These are phyloP conservation scores for Chrysosporium queenslandicum DNA, from an alignment of 2,329 filamentous ascomycete genomes.

Conservation along the genomic window DNA sequence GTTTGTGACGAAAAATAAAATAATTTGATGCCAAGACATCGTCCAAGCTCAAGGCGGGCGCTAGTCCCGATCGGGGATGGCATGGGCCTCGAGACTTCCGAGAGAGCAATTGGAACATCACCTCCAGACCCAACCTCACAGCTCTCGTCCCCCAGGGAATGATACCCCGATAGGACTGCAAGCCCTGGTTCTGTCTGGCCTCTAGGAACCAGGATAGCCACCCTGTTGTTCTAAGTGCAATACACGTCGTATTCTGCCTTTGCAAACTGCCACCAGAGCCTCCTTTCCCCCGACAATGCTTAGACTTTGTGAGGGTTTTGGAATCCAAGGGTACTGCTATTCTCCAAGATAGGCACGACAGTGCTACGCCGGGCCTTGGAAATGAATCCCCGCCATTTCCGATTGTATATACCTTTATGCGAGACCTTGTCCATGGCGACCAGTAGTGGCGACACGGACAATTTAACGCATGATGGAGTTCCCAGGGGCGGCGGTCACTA, in stretches of 20 bases:
- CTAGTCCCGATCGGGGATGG: not conserved
- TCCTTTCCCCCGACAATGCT: constrained; percentile 1
- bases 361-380: constrained; percentile 1
- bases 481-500: constrained; percentile 35
- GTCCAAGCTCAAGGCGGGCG: not conserved
- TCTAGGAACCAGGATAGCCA: too few relatives aligned
- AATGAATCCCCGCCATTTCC: constrained; percentile 10
- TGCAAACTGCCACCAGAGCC: not conserved
- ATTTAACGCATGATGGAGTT: constrained; percentile 32
- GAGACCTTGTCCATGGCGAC: constrained; percentile 9
- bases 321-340: not conserved
- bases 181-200: not conserved
- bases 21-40: constrained; percentile 5
- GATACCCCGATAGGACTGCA: not conserved
- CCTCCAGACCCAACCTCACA: not conserved
- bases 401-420: constrained; percentile 2
- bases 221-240: not conserved
- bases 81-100: too few relatives aligned
- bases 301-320: not conserved
- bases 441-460: constrained; percentile 5
- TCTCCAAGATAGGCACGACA: constrained; percentile 6
- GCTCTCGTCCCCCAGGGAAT: not conserved
- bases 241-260: not conserved
- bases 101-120: too few relatives aligned
- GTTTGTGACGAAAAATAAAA: constrained; percentile 2